These are phyloP conservation scores for Candida taoyuanica DNA, from an alignment of 805 yeast species.

Conservation along the genomic window DNA sequence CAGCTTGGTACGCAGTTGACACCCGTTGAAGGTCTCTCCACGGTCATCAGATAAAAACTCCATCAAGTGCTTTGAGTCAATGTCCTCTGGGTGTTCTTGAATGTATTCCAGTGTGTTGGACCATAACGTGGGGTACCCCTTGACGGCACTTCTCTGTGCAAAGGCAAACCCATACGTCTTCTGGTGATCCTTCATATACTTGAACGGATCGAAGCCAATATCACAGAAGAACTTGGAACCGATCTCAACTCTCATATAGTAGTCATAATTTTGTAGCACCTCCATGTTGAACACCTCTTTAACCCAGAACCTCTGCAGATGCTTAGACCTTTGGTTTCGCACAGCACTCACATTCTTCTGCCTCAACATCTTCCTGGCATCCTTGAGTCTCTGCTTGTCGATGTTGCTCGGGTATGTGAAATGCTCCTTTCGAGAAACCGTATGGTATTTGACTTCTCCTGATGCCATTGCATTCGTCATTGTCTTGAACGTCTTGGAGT, in stretches of 20 bases:
- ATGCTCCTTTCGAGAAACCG: slow-evolving; percentile 41
- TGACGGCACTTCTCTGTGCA: slow-evolving; percentile 57
- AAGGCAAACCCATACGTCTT: slow-evolving; percentile 64
- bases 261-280: slow-evolving; percentile 40
- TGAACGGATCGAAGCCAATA: slow-evolving; percentile 42
- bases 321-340: slow-evolving; percentile 51
- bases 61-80: slow-evolving; percentile 59
- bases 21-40: slow-evolving; percentile 70
- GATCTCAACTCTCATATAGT: slow-evolving; percentile 48
- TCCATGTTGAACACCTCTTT: slow-evolving; percentile 43
- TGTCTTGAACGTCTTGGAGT: slow-evolving; percentile 46
- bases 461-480: slow-evolving; percentile 42
- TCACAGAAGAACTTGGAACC: slow-evolving; percentile 43
- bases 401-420: slow-evolving; percentile 37
- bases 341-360: slow-evolving; percentile 47
- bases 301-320: slow-evolving; percentile 45
- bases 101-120: slow-evolving; percentile 61
- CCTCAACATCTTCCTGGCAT: slow-evolving; percentile 36
- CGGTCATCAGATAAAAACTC: slow-evolving; percentile 67
- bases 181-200: slow-evolving; percentile 45
- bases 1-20: slow-evolving; percentile 88
- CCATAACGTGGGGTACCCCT: slow-evolving; percentile 79
- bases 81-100: slow-evolving; percentile 49
- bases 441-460: slow-evolving; percentile 55
- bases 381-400: slow-evolving; percentile 9